These are phyloP conservation scores for Citrullus colocynthis DNA, from an alignment of 306 rosid genomes.

Conservation along the genomic window DNA sequence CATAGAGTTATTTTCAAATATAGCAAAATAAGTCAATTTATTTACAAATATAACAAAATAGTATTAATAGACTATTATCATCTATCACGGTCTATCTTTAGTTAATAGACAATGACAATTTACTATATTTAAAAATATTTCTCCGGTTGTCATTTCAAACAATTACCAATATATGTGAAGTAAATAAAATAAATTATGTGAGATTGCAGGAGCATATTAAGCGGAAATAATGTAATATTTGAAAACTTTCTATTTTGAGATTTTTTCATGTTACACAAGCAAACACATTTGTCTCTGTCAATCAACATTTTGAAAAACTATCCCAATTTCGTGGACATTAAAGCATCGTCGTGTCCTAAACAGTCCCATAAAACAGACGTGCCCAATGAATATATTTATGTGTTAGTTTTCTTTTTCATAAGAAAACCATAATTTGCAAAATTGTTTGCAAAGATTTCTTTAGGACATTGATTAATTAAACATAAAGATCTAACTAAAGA, in stretches of 20 bases:
- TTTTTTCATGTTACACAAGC: neutral
- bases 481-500: neutral
- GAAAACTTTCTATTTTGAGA: conserved; percentile 5
- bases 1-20: too few relatives aligned
- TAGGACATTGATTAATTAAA: neutral
- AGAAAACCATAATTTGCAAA: neutral
- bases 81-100: too few relatives aligned
- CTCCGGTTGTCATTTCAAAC: too few relatives aligned
- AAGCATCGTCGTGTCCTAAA: neutral
- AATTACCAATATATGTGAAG: neutral
- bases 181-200: neutral
- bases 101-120: too few relatives aligned
- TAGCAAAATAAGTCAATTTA: neutral
- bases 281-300: conserved; percentile 1
- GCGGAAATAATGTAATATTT: neutral
- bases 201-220: neutral
- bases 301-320: neutral
- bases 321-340: neutral
- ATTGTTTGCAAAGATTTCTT: neutral
- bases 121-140: too few relatives aligned
- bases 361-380: neutral
- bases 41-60: too few relatives aligned
- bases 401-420: neutral
- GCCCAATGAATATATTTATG: neutral
- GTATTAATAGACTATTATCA: too few relatives aligned